Evolutionary conservation across 73 alveolate genomes (phyloP), one percentile per base, ranked within the genome.

Genomic region (Tetrahymena borealis): DNA sequence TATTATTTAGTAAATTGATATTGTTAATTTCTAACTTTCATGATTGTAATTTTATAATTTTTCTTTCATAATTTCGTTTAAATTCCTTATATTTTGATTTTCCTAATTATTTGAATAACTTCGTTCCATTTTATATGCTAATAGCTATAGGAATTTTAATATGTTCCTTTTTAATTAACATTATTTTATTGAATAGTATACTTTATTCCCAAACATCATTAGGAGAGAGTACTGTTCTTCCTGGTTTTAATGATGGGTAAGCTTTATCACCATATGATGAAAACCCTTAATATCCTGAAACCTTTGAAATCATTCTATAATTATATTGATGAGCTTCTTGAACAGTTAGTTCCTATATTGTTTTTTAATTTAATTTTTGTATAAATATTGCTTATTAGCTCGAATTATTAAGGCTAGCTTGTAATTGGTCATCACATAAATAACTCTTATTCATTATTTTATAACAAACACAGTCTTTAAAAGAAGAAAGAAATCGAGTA

Each of bases 281-380:
- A 37, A 93, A 93, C 32, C 92, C 95, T 93, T 42, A 15, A 93
- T 93, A 93, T 36, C 95, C 95, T n/a, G 91, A 91, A 85, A 93
- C 95, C 79, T 93, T 93, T 60, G 95, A 92, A 85, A 93, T 93
- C 95, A 93, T 93, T n/a, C 35, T 24, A 33, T 93, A 39, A 38
- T 39, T 33, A 93, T 93, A 39, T 78, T 39, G 15, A 60, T 24
- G 28, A 35, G 37, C 85, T 60, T 24, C 28, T 18, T 24, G 43
- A 9, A 12, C 43, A 9, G 28, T 15, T 42, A 43, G 28, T n/a
- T 24, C 28, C n/a, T 60, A 60, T 60, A 24, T 7, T 60, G n/a
- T 60, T 16, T 60, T 60, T 60, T 32, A 18, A 24, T 60, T 60
- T 60, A 28, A 32, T 60, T 24, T 60, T 9, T 60, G 5, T 6